Evolutionary conservation across 148 eudicot species (phyloP).

Genomic region (Fagopyrum esculentum): DNA sequence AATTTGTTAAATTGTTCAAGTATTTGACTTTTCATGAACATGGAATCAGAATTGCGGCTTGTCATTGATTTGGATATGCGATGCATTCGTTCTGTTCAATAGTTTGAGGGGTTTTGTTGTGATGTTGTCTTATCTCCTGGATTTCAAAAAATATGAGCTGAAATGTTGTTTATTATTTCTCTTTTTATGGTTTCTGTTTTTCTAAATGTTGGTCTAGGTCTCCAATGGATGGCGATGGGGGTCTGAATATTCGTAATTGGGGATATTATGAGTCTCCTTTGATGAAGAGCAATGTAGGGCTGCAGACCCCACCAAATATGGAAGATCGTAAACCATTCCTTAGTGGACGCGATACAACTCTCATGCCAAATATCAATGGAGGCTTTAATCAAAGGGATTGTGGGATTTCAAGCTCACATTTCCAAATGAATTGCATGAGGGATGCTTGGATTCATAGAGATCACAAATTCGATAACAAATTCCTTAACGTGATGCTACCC

Average conservation of each 20-base stretch:
- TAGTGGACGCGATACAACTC: conserved; percentile 23
- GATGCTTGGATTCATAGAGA: conserved; percentile 32
- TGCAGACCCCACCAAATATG: conserved; percentile 32
- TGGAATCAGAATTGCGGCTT: neutral
- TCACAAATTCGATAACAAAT: conserved; percentile 15
- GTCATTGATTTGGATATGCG: conserved; percentile 1
- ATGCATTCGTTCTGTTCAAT: neutral
- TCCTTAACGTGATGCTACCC: conserved; percentile 27
- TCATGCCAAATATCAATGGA: conserved; percentile 24
- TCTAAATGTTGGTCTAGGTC: conserved; percentile 6
- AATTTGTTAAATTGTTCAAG: neutral
- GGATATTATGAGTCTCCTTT: conserved; percentile 30
- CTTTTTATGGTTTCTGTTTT: neutral
- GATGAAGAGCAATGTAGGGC: conserved; percentile 19
- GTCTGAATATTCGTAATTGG: conserved; percentile 34
- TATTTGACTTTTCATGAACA: conserved; percentile 22
- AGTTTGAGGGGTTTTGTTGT: conserved; percentile 12
- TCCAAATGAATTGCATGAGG: conserved; percentile 26
- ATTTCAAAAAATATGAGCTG: conserved; percentile 14
- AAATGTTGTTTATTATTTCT: neutral
- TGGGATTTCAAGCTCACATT: conserved; percentile 23
- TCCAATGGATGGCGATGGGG: conserved; percentile 38
- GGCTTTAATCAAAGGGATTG: conserved; percentile 31
- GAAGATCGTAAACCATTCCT: conserved; percentile 27
- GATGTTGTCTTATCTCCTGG: conserved; percentile 11